Conservation (phyloP, 2,329 filamentous ascomycete genomes). For the Xylariales sp. region DNA sequence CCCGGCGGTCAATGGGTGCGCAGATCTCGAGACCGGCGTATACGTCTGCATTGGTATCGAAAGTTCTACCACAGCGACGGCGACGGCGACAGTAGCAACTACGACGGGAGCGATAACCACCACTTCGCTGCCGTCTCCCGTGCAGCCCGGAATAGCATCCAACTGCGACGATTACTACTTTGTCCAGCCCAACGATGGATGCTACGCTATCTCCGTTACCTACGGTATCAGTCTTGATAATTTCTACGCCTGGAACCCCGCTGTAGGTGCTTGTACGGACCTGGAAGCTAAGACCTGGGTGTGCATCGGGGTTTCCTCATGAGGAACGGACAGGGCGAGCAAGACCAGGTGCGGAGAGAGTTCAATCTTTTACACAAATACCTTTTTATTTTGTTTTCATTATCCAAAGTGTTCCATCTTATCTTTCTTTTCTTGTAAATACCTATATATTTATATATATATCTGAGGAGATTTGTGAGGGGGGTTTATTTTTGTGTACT, state of each 20-base stretch:
- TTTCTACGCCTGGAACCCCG: constrained; percentile 1
- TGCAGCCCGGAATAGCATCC: neutral
- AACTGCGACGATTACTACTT: neutral
- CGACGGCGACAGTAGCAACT: no score
- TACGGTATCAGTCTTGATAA: neutral
- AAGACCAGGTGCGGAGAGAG: no score
- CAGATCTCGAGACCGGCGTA: neutral
- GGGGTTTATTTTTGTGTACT: no score
- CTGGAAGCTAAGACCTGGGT: neutral
- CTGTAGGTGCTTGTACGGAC: neutral
- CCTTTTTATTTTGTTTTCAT: no score
- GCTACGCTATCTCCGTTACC: neutral
- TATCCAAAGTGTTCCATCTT: no score
- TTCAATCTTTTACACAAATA: no score
- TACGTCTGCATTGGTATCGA: neutral
- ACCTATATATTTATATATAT: no score
- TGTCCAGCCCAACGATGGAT: neutral
- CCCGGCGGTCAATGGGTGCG: neutral
- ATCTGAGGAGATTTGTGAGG: no score
- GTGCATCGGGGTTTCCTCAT: neutral
- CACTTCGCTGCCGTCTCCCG: neutral
- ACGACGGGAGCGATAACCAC: neutral
- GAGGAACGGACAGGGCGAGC: no score
- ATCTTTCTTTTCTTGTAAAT: no score
- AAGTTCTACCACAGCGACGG: neutral